These are phyloP conservation scores for Gracilaria gracilis DNA, from an alignment of 23 red algal genomes.

Conservation along the genomic window DNA sequence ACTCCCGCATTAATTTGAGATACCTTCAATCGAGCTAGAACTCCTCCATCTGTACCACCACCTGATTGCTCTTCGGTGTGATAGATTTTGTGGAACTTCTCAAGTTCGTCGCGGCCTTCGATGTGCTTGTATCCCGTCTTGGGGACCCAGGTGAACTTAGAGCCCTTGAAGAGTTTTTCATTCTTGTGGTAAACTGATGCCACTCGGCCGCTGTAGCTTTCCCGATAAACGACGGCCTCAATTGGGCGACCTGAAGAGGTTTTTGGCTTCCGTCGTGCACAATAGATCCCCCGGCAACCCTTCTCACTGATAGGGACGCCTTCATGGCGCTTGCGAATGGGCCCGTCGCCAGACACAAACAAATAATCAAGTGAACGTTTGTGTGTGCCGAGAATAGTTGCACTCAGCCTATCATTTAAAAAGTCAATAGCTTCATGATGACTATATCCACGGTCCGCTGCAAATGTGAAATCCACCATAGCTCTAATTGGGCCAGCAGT, in stretches of 20 bases:
- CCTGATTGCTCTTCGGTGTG: not conserved
- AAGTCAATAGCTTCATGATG: conserved; percentile 2
- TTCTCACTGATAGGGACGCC: conserved; percentile 17
- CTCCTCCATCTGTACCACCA: not conserved
- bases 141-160: conserved; percentile 1
- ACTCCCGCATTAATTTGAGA: not conserved
- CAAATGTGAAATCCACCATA: not conserved
- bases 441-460: conserved; percentile 20
- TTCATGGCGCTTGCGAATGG: not conserved
- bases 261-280: not conserved
- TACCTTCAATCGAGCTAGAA: not conserved
- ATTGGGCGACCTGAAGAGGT: not conserved
- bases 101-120: not conserved
- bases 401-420: conserved; percentile 13
- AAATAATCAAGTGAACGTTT: conserved; percentile 17
- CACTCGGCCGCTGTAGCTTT: conserved; percentile 12
- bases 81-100: conserved; percentile 1
- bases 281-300: conserved; percentile 4
- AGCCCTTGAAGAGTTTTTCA: not conserved
- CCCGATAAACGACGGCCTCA: not conserved
- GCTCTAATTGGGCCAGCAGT: conserved; percentile 1
- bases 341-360: conserved; percentile 13
- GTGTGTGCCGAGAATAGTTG: conserved; percentile 12
- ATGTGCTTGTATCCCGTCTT: not conserved
- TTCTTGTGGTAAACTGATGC: conserved; percentile 10